A percentile compares a stretch with the other conserved stretches of the same genome.
These are phyloP conservation scores for Penicillium occitanis DNA, from an alignment of 2,329 filamentous ascomycete species.

Conservation along the genomic window DNA sequence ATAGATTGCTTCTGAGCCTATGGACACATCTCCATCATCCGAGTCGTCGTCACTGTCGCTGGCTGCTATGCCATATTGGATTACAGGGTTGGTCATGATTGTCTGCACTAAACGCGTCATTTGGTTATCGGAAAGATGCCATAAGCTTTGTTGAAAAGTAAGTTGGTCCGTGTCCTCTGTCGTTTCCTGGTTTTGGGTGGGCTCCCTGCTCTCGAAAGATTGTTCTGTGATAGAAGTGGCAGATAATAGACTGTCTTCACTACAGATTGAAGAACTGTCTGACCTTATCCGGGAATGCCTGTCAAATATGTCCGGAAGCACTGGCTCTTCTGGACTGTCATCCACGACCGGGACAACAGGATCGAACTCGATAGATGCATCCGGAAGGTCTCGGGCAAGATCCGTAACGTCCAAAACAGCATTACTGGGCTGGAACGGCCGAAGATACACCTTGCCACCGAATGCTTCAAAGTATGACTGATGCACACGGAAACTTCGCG, in stretches of 20 bases:
- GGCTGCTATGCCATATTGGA: too few relatives aligned
- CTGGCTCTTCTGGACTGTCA: constrained; percentile 25
- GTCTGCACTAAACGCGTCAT: neutral
- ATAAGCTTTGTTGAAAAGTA: neutral
- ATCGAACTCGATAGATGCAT: constrained; percentile 33
- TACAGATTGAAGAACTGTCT: neutral
- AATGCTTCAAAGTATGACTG: constrained; percentile 41
- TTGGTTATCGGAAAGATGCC: neutral
- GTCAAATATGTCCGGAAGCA: constrained; percentile 33
- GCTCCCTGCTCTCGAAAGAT: neutral
- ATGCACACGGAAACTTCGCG: constrained; percentile 41
- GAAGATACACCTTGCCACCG: constrained; percentile 34
- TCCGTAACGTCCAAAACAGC: constrained; percentile 34
- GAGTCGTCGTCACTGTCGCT: neutral
- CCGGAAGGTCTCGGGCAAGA: constrained; percentile 28
- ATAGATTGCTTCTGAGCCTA: neutral
- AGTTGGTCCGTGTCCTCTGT: neutral
- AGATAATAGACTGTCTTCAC: neutral
- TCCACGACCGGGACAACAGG: constrained; percentile 28
- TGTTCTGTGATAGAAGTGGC: neutral
- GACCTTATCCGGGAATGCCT: constrained; percentile 27
- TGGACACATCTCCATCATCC: neutral
- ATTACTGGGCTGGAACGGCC: constrained; percentile 22
- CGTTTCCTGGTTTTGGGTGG: neutral
- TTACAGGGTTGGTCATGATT: neutral